Base-by-base conservation (phyloP, 805 yeast genomes). In the Saccharomycopsis guyanensis region DNA sequence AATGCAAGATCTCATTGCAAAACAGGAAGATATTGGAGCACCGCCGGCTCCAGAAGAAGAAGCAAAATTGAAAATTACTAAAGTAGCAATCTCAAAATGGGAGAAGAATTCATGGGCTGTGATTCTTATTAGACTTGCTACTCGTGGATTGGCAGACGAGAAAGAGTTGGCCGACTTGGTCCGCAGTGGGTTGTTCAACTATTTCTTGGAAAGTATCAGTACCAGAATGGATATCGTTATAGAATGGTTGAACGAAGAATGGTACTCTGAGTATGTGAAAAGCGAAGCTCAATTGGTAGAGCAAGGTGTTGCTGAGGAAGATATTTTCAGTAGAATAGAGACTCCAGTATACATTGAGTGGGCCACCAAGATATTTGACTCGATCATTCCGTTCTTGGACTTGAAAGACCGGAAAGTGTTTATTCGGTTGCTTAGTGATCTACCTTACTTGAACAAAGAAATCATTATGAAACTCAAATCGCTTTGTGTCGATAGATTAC, bases 211-310 rank as follows among this genome's bases (percentile, higher is more conserved):
- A 8, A 86, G 84, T 57, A 79, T 89, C 55, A 82, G 82, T 46
- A 70, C 68, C 7, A 69, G 91, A 31, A 71, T 89, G 10, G 94
- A 86, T 49, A 64, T 82, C 31, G 79, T 87, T 16, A 78, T 91
- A 33, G 88, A 84, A 52, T 93, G 99, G 99, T 66, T 93, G 46
- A 89, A 84, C 57, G 98, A 93, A 64, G 98, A 93, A 62, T 93
- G 96, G 94, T 80, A 77, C 64, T 69, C 76, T 41, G 85, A 81
- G 57, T 65, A 57, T 47, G 73, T 73, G 2, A 56, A 57, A 41
- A 63, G 62, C 48, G 71, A 68, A 50, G 47, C 19, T 10, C 23
- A 25, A 2, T 19, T 37, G 15, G 19, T 56, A 23, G 49, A 66
- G 54, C 50, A 53, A 50, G 53, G 41, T 7, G 23, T 3, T 12